Base-by-base conservation (phyloP, 2,329 filamentous ascomycete genomes). In the Ophiostoma sp. region DNA sequence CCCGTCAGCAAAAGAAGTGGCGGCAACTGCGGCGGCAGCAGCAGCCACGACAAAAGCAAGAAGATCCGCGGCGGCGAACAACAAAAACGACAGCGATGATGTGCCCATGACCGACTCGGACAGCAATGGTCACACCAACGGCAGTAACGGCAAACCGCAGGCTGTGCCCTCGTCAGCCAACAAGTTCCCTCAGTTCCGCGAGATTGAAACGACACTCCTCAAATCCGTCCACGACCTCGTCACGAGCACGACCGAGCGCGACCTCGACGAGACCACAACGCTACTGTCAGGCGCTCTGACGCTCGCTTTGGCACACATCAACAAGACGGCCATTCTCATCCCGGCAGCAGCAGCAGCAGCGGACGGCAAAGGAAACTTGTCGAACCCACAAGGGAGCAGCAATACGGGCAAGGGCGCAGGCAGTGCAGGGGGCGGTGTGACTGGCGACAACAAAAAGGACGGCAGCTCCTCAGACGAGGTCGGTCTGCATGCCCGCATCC, bases 231-330 rank as follows among this genome's bases (percentile, higher is more conserved):
- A 89, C 39, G 83, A 85, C n/a, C 88, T 99, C 73, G 88, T 98
- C 78, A 82, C 87, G 73, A 85, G 86, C 64, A 97, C 94, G 1
- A 89, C 87, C 2, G 81, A 87, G 61, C 80, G 85, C 17, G 88
- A 93, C 78, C 87, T 97, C 69, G 82, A 87, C n/a, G 89, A 90
- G 31, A 91, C 91, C 4, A 95, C 93, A 0, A 97, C 95, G 4
- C 92, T 95, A 80, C 91, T 98, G 78, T 93, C 95, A 0, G 96
- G 96, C 74, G 95, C 96, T 15, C 86, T 99, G 19, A 97, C 94
- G 7, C 88, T 97, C 19, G 95, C 96, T 5, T 89, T 99, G 3
- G 90, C 93, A 73, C 92, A 97, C 84, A 97, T 96, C 82, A 95
- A 97, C 83, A 95, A 97, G 81, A 89, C 91, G 64, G 70, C 75